Conservation (phyloP, 2,329 filamentous ascomycete species). For the Chaetothyriales sp. region DNA sequence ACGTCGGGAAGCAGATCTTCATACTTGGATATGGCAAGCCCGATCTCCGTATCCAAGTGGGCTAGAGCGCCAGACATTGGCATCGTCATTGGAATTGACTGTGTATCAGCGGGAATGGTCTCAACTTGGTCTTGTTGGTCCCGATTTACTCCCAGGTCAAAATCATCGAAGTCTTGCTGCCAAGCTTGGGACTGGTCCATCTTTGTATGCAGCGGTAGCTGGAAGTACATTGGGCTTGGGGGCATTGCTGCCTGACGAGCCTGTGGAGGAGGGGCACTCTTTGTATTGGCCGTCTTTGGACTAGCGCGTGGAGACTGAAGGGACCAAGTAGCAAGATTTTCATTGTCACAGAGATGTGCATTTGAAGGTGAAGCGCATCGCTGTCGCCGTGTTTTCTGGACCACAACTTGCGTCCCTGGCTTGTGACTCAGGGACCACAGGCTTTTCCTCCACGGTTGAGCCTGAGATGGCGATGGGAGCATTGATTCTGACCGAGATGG, state of each 20-base stretch:
- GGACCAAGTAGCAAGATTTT: background rate
- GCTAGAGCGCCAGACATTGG: background rate
- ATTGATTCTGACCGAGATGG: background rate
- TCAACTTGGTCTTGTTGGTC: background rate
- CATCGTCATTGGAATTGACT: background rate
- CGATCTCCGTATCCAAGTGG: background rate
- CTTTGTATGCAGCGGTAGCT: slow-evolving; percentile 29
- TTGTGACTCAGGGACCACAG: slow-evolving; percentile 39
- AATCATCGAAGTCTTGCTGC: slow-evolving; percentile 41
- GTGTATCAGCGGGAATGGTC: background rate
- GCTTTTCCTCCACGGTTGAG: slow-evolving; percentile 42
- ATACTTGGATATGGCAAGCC: background rate
- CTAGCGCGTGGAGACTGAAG: background rate
- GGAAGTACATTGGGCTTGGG: slow-evolving; percentile 43
- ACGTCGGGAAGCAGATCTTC: slow-evolving; percentile 3
- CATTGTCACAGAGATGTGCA: background rate
- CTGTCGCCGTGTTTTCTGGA: slow-evolving; percentile 19
- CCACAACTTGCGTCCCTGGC: slow-evolving; percentile 27
- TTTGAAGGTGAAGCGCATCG: background rate
- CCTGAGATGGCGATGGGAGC: slow-evolving; percentile 23
- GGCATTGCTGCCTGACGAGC: slow-evolving; percentile 26
- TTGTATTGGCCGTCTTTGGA: background rate
- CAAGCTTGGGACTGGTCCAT: slow-evolving; percentile 35
- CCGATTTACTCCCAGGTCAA: slow-evolving; percentile 25
- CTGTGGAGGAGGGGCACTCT: slow-evolving; percentile 18